Evolutionary conservation across 179 eudicot genomes (phyloP).

Genomic region (Gypsophila paniculata): DNA sequence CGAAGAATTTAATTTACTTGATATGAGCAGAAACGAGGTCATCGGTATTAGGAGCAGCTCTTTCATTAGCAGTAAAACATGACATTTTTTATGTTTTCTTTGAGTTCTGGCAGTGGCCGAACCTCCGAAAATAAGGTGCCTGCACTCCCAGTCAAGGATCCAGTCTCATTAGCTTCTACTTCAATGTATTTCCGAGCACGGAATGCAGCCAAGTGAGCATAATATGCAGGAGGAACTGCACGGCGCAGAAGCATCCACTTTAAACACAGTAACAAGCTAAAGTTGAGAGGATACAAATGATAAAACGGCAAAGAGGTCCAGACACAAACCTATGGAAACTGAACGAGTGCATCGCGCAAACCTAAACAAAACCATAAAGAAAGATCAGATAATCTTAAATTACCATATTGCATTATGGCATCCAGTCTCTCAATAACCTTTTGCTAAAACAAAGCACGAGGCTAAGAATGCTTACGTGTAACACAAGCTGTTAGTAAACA

Average conservation of each 20-base stretch:
- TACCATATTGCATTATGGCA: not conserved
- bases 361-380: conserved; percentile 26
- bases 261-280: not conserved
- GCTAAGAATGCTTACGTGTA: conserved; percentile 46
- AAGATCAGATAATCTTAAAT: not conserved
- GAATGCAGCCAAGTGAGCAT: conserved; percentile 65
- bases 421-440: not conserved
- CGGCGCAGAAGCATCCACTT: not conserved
- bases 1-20: not conserved
- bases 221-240: conserved; percentile 68
- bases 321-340: conserved; percentile 52
- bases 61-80: conserved; percentile 54
- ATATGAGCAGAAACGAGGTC: not conserved
- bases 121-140: conserved; percentile 14
- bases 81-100: conserved; percentile 44
- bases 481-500: conserved; percentile 54
- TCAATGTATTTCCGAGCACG: conserved; percentile 58
- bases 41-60: not conserved
- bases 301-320: not conserved
- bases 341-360: conserved; percentile 63
- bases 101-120: conserved; percentile 38
- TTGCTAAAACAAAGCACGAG: not conserved
- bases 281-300: not conserved
- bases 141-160: conserved; percentile 34
- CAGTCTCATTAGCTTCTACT: conserved; percentile 31